Evolutionary conservation across 192 early-diverging fungal species (phyloP).

Genomic region (Bifiguratus adelaidae): DNA sequence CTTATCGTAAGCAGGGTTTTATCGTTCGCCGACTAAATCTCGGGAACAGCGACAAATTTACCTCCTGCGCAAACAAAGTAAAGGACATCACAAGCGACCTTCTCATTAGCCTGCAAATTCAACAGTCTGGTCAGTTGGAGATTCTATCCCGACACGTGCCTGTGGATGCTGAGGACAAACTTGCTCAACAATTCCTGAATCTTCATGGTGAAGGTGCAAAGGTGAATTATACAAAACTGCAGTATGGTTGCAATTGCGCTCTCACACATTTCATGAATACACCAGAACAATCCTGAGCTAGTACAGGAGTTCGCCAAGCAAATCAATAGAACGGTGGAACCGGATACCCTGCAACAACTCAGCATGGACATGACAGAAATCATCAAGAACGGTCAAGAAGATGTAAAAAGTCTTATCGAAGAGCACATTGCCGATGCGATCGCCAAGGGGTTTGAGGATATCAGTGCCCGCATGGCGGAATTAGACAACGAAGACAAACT

Average conservation of each 20-base stretch:
- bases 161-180: constrained; percentile 26
- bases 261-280: background rate
- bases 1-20: constrained; percentile 34
- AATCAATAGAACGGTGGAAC: constrained; percentile 19
- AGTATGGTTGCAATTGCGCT: background rate
- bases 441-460: constrained; percentile 19
- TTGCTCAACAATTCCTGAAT: constrained; percentile 27
- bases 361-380: constrained; percentile 21
- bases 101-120: constrained; percentile 42
- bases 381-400: constrained; percentile 17
- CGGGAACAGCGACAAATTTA: constrained; percentile 36
- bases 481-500: constrained; percentile 19
- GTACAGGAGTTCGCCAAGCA: constrained; percentile 24
- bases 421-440: constrained; percentile 20
- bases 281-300: constrained; percentile 17
- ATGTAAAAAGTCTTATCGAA: constrained; percentile 11
- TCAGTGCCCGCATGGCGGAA: constrained; percentile 13
- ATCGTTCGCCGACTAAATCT: constrained; percentile 36
- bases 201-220: constrained; percentile 28
- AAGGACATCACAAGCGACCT: constrained; percentile 30
- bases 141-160: constrained; percentile 22
- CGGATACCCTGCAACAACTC: constrained; percentile 25
- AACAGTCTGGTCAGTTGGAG: constrained; percentile 33
- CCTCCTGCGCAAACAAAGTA: constrained; percentile 16
- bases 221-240: constrained; percentile 1